Evolutionary conservation across 1,139 yeast species (phyloP), one percentile per base, ranked within the genome.

Genomic region (Geotrichum histeridarum): DNA sequence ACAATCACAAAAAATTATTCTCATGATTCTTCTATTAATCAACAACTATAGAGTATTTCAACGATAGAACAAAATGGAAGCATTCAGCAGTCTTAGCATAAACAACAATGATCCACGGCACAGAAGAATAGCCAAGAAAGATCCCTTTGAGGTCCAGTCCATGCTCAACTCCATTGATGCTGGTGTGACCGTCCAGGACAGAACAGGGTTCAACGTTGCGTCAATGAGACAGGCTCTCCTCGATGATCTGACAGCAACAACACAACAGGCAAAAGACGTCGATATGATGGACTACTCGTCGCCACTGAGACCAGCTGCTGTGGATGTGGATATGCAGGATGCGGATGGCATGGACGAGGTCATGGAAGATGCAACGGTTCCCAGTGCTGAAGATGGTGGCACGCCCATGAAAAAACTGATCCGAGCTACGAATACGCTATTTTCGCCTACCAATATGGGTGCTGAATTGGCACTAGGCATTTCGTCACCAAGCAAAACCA

Each of bases 381-480:
- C 37, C 4, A 37, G 39, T 37, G 39, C 17, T 17, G 27, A 6
- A 2, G 12, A 32, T 8, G 27, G 32, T 3, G 50, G 33, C 32
- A 30, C 38, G 11, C 41, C 47, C 7, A 36, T 35, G 38, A 41
- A 42, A 14, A 32, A 42, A 14, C 48, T 35, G 33, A 18, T 32
- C 36, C 43, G 52, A 8, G 41, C 53, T 22, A 45, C 15, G 45
- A 44, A 47, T 8, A 37, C 51, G 4, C 48, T 55, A 5, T 31
- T 55, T 17, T 55, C 57, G 1, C 57, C 57, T 4, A 55, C 57
- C 1, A 30, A n/a, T n/a, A 54, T 44, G 37, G 57, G 57, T 5
- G 57, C 54, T 2, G 55, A 55, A n/a, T 31, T 51, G 15, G 57
- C 57, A 5, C 31, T 55, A 4, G 44, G 42, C 37, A 31, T 36